Evolutionary conservation across 306 rosid genomes (phyloP).

Genomic region (Prunus armeniaca): DNA sequence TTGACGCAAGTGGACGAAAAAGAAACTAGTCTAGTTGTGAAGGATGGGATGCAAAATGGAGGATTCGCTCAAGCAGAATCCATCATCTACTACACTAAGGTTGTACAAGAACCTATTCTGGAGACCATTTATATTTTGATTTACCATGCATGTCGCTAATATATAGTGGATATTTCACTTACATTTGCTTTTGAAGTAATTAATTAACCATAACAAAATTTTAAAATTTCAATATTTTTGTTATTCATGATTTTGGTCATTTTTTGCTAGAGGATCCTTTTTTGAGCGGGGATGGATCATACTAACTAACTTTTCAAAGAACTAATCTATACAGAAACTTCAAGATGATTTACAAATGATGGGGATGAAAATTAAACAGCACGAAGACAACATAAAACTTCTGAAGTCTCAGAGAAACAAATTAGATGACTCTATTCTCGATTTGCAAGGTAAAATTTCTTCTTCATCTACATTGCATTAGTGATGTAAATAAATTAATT

Average conservation of each 20-base stretch:
- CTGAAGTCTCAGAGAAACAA: constrained; percentile 56
- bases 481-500: background rate
- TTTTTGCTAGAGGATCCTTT: background rate
- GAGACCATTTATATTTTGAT: background rate
- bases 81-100: constrained; percentile 61
- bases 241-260: background rate
- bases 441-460: constrained; percentile 66
- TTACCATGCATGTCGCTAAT: constrained; percentile 1
- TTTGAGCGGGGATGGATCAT: background rate
- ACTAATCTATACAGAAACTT: constrained; percentile 57
- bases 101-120: constrained; percentile 1
- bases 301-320: constrained; percentile 16
- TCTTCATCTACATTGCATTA: background rate
- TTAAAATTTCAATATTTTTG: background rate
- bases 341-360: constrained; percentile 68
- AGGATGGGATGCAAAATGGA: constrained; percentile 40
- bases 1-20: constrained; percentile 49
- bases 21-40: constrained; percentile 26
- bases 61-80: constrained; percentile 53
- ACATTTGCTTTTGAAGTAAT: background rate
- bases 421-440: constrained; percentile 63
- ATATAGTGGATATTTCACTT: background rate
- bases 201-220: background rate
- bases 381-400: constrained; percentile 57
- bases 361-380: constrained; percentile 72